phyloP scores from a whole-genome alignment of 179 eudicot genomes.

The Spinacia oleracea region DNA sequence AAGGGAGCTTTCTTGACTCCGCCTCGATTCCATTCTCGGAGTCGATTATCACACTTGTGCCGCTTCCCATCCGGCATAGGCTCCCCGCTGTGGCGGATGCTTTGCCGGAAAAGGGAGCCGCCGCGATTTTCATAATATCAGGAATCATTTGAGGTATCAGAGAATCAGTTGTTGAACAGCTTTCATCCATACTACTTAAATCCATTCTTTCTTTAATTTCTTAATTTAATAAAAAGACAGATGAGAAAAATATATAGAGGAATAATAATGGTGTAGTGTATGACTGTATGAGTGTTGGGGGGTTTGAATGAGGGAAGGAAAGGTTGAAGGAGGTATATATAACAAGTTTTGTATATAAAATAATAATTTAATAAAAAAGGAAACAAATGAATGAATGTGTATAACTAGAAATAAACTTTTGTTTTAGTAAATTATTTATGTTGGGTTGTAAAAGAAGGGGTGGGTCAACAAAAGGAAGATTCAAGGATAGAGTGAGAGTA shows the following conservation, averaged over 20 bases:
- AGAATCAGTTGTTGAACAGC: constrained; percentile 27
- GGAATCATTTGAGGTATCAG: neutral
- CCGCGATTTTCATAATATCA: neutral
- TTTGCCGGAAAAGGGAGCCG: constrained; percentile 10
- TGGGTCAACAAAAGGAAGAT: constrained; percentile 41
- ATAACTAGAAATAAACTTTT: neutral
- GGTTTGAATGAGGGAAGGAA: constrained; percentile 13
- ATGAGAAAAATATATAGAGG: neutral
- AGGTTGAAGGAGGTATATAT: constrained; percentile 13
- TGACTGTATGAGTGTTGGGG: neutral
- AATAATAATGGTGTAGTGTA: neutral
- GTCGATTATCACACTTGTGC: constrained; percentile 43
- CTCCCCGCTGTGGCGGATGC: constrained; percentile 22
- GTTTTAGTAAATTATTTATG: neutral
- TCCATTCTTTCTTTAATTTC: constrained; percentile 20
- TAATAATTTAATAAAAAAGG: too few species aligned
- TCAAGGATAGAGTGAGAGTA: constrained; percentile 32
- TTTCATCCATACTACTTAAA: constrained; percentile 31
- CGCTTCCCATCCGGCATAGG: constrained; percentile 52
- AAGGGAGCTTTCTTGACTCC: constrained; percentile 75
- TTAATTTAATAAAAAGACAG: neutral
- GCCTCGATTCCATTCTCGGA: constrained; percentile 51
- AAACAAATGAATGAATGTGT: neutral
- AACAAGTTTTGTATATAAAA: neutral
- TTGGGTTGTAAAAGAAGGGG: neutral